phyloP scores from a whole-genome alignment of 208 protist genomes.

The Wallacemonas sp. region DNA sequence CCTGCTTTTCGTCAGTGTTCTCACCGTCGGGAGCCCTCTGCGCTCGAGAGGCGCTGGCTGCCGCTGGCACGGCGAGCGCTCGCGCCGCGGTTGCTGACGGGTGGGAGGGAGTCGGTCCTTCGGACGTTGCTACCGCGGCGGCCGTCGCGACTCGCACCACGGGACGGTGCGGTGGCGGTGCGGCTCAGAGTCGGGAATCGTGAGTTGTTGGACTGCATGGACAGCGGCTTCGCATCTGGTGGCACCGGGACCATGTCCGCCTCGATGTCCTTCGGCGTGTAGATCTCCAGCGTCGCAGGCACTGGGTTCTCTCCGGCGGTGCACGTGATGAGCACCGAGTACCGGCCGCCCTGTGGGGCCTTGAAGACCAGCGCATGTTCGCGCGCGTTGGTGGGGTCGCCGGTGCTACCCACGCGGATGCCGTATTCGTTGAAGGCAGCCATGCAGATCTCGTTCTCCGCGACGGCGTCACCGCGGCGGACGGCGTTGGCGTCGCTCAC shows the following conservation, averaged over 20 bases:
- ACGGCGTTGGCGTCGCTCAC: constrained; percentile 34
- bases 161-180: constrained; percentile 54
- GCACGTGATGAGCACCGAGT: constrained; percentile 56
- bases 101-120: constrained; percentile 55
- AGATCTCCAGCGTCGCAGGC: constrained; percentile 57
- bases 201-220: constrained; percentile 29
- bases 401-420: constrained; percentile 59
- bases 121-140: constrained; percentile 32
- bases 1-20: too few species aligned
- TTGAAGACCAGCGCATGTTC: constrained; percentile 80
- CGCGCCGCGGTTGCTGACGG: constrained; percentile 31
- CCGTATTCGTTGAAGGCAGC: constrained; percentile 73
- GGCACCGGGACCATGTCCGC: constrained; percentile 57
- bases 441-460: constrained; percentile 57
- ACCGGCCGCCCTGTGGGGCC: constrained; percentile 63
- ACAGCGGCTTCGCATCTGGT: constrained; percentile 62
- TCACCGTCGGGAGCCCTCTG: background rate
- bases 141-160: constrained; percentile 39
- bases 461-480: constrained; percentile 53
- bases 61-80: constrained; percentile 37
- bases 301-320: constrained; percentile 19
- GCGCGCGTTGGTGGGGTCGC: constrained; percentile 58
- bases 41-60: constrained; percentile 2
- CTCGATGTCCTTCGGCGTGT: constrained; percentile 45
- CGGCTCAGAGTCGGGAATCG: constrained; percentile 61